phyloP scores from a whole-genome alignment of 441 rosid species.

The Eruca vesicaria region DNA sequence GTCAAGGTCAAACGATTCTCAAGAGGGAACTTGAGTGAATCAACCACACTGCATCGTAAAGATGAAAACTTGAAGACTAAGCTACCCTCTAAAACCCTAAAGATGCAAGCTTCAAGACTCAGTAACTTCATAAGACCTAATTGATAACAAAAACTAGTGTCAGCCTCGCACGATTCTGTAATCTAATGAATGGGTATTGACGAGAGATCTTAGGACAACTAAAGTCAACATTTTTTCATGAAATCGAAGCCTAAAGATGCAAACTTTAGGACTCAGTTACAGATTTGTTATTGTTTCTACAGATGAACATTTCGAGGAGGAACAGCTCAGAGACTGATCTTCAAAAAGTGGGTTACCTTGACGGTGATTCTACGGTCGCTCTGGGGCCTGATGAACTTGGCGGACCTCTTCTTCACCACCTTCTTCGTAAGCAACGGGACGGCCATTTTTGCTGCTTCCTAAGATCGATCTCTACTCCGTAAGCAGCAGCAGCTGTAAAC shows the following conservation, averaged over 20 bases:
- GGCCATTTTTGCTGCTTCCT: slow-evolving; percentile 62
- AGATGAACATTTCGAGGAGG: not conserved
- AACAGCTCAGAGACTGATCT: not conserved
- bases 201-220: not conserved
- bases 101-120: no score
- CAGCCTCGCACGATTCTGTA: not conserved
- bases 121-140: no score
- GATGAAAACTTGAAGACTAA: no score
- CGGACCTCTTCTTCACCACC: slow-evolving; percentile 80
- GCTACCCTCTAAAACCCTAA: no score
- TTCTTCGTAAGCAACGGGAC: slow-evolving; percentile 71
- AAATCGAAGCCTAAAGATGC: not conserved
- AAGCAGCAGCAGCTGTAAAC: slow-evolving; percentile 1
- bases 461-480: slow-evolving; percentile 24
- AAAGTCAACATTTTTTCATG: not conserved
- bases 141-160: no score
- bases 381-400: slow-evolving; percentile 54
- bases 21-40: not conserved
- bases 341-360: slow-evolving; percentile 20
- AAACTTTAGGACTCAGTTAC: not conserved
- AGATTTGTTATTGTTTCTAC: not conserved
- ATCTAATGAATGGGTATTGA: not conserved
- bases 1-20: not conserved
- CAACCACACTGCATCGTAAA: not conserved
- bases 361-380: slow-evolving; percentile 41